Evolutionary conservation across 2,329 filamentous ascomycete species (phyloP).

Genomic region (Gyromitra esculenta): DNA sequence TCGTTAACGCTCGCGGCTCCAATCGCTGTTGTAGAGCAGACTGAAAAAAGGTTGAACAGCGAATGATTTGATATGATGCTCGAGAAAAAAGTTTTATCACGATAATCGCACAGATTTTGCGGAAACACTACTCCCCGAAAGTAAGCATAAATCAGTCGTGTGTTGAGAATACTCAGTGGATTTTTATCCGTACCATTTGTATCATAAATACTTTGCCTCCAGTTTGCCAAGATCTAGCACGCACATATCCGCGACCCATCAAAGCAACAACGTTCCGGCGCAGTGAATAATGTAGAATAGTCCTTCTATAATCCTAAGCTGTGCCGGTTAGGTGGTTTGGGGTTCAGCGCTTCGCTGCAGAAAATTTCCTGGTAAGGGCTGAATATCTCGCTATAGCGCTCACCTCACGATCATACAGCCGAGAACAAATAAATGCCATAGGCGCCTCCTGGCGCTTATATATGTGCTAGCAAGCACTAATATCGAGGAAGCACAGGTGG

Average conservation of each 20-base stretch:
- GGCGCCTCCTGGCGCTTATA: slow-evolving; percentile 14
- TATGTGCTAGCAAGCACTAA: neutral
- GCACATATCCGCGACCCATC: neutral
- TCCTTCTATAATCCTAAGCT: neutral
- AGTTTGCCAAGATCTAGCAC: slow-evolving; percentile 11
- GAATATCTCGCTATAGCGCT: slow-evolving; percentile 10
- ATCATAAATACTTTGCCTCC: slow-evolving; percentile 14
- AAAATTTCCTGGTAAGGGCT: neutral
- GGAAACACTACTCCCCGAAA: neutral
- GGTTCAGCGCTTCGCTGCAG: neutral
- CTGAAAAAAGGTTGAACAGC: neutral
- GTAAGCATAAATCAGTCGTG: neutral
- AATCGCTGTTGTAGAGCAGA: neutral
- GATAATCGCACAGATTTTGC: neutral
- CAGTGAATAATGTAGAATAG: neutral
- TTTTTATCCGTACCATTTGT: slow-evolving; percentile 13
- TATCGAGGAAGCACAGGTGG: neutral
- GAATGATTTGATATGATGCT: slow-evolving; percentile 48
- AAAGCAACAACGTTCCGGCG: slow-evolving; percentile 1
- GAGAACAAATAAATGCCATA: slow-evolving; percentile 4
- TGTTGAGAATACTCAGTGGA: neutral
- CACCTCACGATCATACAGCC: neutral
- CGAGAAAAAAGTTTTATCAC: slow-evolving; percentile 9
- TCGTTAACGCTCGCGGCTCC: slow-evolving; percentile 1
- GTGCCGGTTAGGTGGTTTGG: neutral